phyloP scores from a whole-genome alignment of 495 filamentous ascomycete species.

The Penicillium robsamsonii region DNA sequence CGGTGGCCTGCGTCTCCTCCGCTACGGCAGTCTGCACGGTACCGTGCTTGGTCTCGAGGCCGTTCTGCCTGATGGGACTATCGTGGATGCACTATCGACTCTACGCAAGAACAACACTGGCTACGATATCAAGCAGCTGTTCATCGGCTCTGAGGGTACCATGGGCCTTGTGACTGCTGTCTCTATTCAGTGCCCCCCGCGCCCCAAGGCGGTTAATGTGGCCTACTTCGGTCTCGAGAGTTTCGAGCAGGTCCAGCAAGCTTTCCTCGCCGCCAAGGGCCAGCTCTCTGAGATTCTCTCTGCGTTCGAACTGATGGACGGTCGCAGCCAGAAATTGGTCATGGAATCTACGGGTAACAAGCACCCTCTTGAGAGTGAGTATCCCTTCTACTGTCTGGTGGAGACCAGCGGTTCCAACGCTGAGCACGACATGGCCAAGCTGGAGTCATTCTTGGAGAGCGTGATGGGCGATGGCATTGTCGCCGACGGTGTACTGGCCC shows the following conservation, averaged over 20 bases:
- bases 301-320: constrained; percentile 97
- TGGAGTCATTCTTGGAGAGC: constrained; percentile 81
- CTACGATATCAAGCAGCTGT: constrained; percentile 96
- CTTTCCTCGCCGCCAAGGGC: constrained; percentile 82
- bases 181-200: constrained; percentile 84
- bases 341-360: constrained; percentile 70
- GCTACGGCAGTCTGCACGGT: constrained; percentile 93
- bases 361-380: constrained; percentile 71
- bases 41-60: constrained; percentile 90
- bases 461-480: constrained; percentile 85
- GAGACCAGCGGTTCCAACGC: constrained; percentile 93
- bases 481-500: constrained; percentile 81
- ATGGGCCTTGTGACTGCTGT: constrained; percentile 90
- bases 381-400: constrained; percentile 94
- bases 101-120: constrained; percentile 98
- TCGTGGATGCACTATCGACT: constrained; percentile 81
- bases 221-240: constrained; percentile 84
- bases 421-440: constrained; percentile 88
- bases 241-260: constrained; percentile 78
- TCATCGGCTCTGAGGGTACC: constrained; percentile 92
- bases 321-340: constrained; percentile 71
- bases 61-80: constrained; percentile 86
- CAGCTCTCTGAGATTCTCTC: constrained; percentile 93
- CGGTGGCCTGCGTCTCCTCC: constrained; percentile 81
- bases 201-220: constrained; percentile 80